Evolutionary conservation across 345 rosid genomes (phyloP).

Genomic region (Dimocarpus longan): DNA sequence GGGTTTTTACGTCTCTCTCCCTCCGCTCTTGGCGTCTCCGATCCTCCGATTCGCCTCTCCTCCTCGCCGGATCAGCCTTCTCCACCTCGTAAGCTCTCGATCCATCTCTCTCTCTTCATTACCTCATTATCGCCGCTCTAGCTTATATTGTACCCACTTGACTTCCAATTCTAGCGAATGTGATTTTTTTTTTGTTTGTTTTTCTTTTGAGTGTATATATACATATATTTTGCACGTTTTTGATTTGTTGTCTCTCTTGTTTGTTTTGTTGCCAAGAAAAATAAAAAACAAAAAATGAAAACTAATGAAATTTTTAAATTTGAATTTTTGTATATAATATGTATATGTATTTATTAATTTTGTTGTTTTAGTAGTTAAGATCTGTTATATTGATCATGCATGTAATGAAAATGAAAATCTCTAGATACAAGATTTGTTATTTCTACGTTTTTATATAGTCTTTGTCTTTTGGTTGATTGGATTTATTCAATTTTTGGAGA

Average conservation of each 20-base stretch:
- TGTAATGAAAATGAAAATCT: neutral
- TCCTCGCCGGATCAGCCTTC: slow-evolving; percentile 54
- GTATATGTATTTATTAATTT: neutral
- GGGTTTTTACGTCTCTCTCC: slow-evolving; percentile 54
- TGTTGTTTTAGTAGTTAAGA: neutral
- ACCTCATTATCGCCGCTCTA: neutral
- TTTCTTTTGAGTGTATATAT: neutral
- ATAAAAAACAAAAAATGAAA: neutral
- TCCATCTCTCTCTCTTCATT: slow-evolving; percentile 24
- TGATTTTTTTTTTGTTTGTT: neutral
- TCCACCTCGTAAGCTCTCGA: slow-evolving; percentile 56
- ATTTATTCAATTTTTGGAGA: neutral
- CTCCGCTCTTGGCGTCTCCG: slow-evolving; percentile 27
- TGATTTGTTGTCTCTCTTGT: neutral
- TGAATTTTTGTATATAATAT: neutral
- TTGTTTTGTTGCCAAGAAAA: slow-evolving; percentile 13
- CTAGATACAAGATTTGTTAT: no score
- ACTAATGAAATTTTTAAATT: slow-evolving; percentile 3
- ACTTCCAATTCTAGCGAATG: neutral
- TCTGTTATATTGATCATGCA: neutral
- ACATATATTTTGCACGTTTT: neutral
- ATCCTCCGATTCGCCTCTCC: slow-evolving; percentile 19
- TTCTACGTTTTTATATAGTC: no score
- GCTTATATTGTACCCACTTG: neutral
- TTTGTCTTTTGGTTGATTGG: neutral